These are phyloP conservation scores for Cladophialophora carrionii DNA, from an alignment of 2,329 filamentous ascomycete species.

Conservation along the genomic window DNA sequence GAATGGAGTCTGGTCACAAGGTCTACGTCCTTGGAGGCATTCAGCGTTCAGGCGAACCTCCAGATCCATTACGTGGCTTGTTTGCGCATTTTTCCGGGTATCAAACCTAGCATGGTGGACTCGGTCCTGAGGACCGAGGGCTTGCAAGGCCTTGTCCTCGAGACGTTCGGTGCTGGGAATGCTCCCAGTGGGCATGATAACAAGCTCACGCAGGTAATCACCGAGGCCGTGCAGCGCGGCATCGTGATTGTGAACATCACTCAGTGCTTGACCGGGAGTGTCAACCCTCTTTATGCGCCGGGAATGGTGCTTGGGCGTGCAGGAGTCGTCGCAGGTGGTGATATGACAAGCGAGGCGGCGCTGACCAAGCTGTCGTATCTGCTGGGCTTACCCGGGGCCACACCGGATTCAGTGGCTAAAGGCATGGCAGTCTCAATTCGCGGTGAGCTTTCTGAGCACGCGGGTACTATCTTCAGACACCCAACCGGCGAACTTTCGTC, in stretches of 20 bases:
- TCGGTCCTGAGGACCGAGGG: conserved; percentile 76
- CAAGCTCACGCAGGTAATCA: conserved; percentile 75
- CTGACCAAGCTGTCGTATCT: conserved; percentile 89
- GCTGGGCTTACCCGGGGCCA: conserved; percentile 68
- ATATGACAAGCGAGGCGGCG: conserved; percentile 77
- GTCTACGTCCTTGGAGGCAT: conserved; percentile 72
- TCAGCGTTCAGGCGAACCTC: conserved; percentile 72
- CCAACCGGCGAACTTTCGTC: conserved; percentile 59
- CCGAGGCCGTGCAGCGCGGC: conserved; percentile 74
- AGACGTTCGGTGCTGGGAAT: conserved; percentile 93
- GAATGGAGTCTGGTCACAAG: conserved; percentile 77
- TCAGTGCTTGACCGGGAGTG: conserved; percentile 76
- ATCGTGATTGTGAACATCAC: conserved; percentile 89
- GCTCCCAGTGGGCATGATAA: conserved; percentile 81
- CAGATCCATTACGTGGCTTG: conserved; percentile 89
- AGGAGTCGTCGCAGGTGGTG: conserved; percentile 77
- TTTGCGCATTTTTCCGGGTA: conserved; percentile 86
- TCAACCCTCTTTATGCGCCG: conserved; percentile 76
- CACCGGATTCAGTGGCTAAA: conserved; percentile 66
- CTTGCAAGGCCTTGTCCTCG: conserved; percentile 78
- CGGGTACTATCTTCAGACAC: conserved; percentile 74
- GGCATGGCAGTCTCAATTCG: conserved; percentile 75
- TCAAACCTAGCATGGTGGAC: conserved; percentile 91
- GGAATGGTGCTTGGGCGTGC: conserved; percentile 77
- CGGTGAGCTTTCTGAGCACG: conserved; percentile 81